Evolutionary conservation across 139 green algal genomes (phyloP), one percentile per base, ranked within the genome.

Genomic region (Tetraselmis striata): DNA sequence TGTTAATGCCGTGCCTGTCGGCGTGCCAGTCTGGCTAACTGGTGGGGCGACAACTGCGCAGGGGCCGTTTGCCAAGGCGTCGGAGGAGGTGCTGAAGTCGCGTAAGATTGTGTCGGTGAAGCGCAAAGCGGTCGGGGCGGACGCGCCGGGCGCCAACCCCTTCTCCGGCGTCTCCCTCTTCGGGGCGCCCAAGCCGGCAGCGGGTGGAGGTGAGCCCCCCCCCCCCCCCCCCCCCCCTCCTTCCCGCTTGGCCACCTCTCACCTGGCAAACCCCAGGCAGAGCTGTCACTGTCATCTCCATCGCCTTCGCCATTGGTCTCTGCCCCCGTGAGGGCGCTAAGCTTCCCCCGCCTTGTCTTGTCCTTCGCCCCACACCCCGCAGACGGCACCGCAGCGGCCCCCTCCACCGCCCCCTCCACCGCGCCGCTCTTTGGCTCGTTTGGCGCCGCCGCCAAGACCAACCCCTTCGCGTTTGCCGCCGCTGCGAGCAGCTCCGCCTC

Each of bases 61-160:
- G 45, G 45, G 88, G 2, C 83, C 78, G 30, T 95, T 93, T 84
- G 79, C 82, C 5, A 87, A 86, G 11, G 92, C 92, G n/a, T 78
- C 78, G 28, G 85, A 93, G 74, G 87, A 88, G 18, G 88, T 89
- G 28, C 77, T 95, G 77, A 88, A 86, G 79, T 76, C 83, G 27
- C 81, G 92, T 1, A 92, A 90, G 45, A 90, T 95, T 25, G 31
- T 94, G 1, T 67, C 45, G 18, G 45, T 67, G 45, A 67, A 67
- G 45, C 45, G 45, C 11, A 81, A 79, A 23, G 90, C 84, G 0
- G 79, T 86, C 2, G 83, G 90, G 25, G 76, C 30, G 77, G 27
- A 1, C 83, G 30, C n/a, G 77, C 2, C 2, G 27, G 11, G 29
- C 29, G 59, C 30, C 23, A 90, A 89, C 28, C 83, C 87, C 1